phyloP scores from a whole-genome alignment of 108 stramenopile genomes.

The Heterococcus sp. region DNA sequence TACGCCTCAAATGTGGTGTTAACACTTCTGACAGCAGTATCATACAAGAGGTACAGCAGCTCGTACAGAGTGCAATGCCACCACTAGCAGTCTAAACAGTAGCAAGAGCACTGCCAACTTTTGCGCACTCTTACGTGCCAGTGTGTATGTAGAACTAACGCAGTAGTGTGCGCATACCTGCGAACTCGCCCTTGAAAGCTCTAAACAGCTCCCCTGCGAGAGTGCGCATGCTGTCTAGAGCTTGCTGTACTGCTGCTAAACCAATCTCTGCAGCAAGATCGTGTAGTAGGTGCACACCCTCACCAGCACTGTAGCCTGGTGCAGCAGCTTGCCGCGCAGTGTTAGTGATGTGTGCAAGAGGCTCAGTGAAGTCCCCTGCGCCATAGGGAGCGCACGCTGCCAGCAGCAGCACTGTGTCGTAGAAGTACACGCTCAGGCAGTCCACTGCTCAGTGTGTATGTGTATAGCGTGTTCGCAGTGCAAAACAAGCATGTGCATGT shows the following conservation, averaged over 20 bases:
- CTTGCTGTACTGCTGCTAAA: slow-evolving; percentile 2
- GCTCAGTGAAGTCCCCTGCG: slow-evolving; percentile 17
- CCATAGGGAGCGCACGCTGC: slow-evolving; percentile 45
- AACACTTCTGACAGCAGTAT: too few species aligned
- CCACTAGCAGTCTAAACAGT: too few species aligned
- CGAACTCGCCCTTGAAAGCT: slow-evolving; percentile 1
- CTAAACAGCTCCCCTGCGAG: slow-evolving; percentile 54
- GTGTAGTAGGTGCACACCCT: background rate
- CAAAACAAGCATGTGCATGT: too few species aligned
- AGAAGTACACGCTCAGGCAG: slow-evolving; percentile 59
- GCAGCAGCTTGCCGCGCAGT: slow-evolving; percentile 60
- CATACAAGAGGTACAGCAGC: too few species aligned
- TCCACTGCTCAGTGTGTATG: slow-evolving; percentile 10
- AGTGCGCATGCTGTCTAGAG: slow-evolving; percentile 29
- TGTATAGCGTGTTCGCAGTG: too few species aligned
- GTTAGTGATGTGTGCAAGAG: slow-evolving; percentile 66
- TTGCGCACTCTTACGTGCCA: too few species aligned
- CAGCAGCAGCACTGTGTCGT: slow-evolving; percentile 54
- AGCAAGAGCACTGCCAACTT: too few species aligned
- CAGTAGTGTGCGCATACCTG: too few species aligned
- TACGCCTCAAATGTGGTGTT: too few species aligned
- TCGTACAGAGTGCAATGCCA: too few species aligned
- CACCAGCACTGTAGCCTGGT: slow-evolving; percentile 49
- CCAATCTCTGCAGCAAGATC: slow-evolving; percentile 24
- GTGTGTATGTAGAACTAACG: too few species aligned